These are phyloP conservation scores for Pythium scleroteichum DNA, from an alignment of 352 stramenopile genomes.

Conservation along the genomic window DNA sequence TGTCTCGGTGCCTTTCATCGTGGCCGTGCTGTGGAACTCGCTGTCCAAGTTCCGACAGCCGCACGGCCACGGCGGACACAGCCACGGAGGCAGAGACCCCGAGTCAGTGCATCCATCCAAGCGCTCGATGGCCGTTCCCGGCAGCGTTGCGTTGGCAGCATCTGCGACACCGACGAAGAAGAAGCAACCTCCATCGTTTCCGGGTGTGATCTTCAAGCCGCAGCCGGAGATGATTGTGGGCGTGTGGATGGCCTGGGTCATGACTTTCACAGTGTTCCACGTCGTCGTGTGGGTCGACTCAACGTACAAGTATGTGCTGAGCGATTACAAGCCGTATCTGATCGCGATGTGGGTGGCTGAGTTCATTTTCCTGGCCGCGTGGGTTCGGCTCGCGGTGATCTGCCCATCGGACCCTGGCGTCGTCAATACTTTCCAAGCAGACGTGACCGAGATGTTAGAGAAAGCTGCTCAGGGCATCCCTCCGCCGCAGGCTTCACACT, in stretches of 20 bases:
- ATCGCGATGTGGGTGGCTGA: slow-evolving; percentile 42
- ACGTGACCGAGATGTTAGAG: slow-evolving; percentile 55
- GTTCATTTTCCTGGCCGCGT: slow-evolving; percentile 50
- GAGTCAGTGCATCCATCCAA: slow-evolving; percentile 31
- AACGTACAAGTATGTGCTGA: slow-evolving; percentile 39
- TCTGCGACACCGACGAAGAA: slow-evolving; percentile 9
- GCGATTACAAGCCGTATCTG: slow-evolving; percentile 39
- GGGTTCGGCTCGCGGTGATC: slow-evolving; percentile 52
- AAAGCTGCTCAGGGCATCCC: slow-evolving; percentile 45
- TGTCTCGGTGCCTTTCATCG: slow-evolving; percentile 59
- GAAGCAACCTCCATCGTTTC: slow-evolving; percentile 3
- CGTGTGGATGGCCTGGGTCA: slow-evolving; percentile 77
- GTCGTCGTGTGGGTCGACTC: slow-evolving; percentile 60
- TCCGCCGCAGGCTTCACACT: slow-evolving; percentile 50
- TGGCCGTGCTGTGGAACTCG: slow-evolving; percentile 50
- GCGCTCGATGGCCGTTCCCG: slow-evolving; percentile 10
- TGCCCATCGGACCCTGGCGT: slow-evolving; percentile 58
- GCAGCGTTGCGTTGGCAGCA: slow-evolving; percentile 14
- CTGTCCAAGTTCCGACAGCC: slow-evolving; percentile 39
- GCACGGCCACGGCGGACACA: slow-evolving; percentile 48
- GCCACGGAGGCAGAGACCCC: slow-evolving; percentile 39
- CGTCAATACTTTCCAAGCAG: slow-evolving; percentile 50
- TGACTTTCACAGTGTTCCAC: slow-evolving; percentile 71
- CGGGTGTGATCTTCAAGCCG: slow-evolving; percentile 36
- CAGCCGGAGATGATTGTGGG: slow-evolving; percentile 73